Conservation (phyloP, 192 early-diverging fungal genomes). For the Podila verticillata region DNA sequence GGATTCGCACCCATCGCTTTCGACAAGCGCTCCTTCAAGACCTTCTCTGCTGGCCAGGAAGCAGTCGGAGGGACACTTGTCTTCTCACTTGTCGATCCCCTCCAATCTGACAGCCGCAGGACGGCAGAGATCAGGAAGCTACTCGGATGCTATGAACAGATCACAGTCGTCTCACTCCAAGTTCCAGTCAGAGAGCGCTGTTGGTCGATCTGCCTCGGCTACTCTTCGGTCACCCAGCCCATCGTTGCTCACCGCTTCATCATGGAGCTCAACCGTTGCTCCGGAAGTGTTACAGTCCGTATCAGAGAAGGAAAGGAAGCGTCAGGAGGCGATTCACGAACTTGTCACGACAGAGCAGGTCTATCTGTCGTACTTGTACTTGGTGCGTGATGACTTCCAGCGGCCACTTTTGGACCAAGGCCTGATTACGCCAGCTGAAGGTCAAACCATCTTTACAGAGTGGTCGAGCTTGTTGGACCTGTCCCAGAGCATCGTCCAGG, state of each 20-base stretch:
- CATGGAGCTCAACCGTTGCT: conserved; percentile 63
- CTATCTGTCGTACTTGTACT: conserved; percentile 78
- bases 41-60: conserved; percentile 10
- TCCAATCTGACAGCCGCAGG: not conserved
- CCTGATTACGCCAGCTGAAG: conserved; percentile 66
- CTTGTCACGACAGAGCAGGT: conserved; percentile 79
- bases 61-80: conserved; percentile 27
- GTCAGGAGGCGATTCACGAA: conserved; percentile 87
- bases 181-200: conserved; percentile 1
- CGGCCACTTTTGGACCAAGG: conserved; percentile 58
- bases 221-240: conserved; percentile 20
- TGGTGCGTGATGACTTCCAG: conserved; percentile 77
- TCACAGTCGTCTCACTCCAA: not conserved
- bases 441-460: conserved; percentile 83
- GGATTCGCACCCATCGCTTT: not conserved
- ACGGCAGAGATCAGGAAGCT: conserved; percentile 39
- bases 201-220: not conserved
- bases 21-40: conserved; percentile 20
- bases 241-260: conserved; percentile 8
- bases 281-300: conserved; percentile 54
- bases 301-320: conserved; percentile 70
- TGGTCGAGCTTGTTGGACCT: conserved; percentile 75
- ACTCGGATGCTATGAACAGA: conserved; percentile 14
- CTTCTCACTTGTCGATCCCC: conserved; percentile 11
- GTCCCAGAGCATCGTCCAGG: conserved; percentile 74